Evolutionary conservation across 2,329 filamentous ascomycete species (phyloP).

Genomic region (Diaporthe sp.): DNA sequence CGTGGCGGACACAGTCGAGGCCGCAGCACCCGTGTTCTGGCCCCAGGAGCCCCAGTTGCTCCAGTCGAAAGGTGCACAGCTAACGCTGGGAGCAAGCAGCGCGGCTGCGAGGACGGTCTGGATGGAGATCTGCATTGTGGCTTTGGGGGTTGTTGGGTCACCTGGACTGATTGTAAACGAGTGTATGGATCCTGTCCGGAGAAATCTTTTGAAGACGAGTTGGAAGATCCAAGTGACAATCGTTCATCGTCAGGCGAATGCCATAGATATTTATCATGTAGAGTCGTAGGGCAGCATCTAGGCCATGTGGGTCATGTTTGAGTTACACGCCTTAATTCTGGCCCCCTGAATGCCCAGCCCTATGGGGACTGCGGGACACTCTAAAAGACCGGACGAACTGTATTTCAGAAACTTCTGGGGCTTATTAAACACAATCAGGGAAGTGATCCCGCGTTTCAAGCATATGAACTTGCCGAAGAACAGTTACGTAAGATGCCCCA

Average conservation of each 20-base stretch:
- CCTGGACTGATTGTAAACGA: conserved; percentile 15
- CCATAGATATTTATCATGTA: neutral
- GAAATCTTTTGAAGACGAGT: neutral
- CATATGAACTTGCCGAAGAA: neutral
- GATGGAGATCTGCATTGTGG: conserved; percentile 24
- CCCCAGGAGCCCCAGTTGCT: conserved; percentile 19
- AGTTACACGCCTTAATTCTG: conserved; percentile 11
- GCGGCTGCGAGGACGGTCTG: conserved; percentile 17
- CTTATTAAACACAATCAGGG: conserved; percentile 20
- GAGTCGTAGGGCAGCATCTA: neutral
- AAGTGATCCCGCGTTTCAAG: conserved; percentile 19
- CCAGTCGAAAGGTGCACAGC: conserved; percentile 16
- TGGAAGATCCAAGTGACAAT: neutral
- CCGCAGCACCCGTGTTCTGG: neutral
- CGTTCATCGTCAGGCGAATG: neutral
- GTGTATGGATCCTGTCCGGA: conserved; percentile 1
- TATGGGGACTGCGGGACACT: conserved; percentile 26
- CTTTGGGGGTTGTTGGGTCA: neutral
- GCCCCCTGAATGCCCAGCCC: conserved; percentile 27
- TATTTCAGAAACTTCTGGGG: conserved; percentile 27
- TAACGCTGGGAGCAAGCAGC: conserved; percentile 18
- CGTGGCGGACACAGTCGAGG: neutral
- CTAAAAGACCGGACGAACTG: conserved; percentile 26
- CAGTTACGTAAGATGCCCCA: conserved; percentile 26
- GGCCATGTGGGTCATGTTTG: conserved; percentile 14